Conservation (phyloP, 495 filamentous ascomycete species). For the Rhizodiscina lignyota region DNA sequence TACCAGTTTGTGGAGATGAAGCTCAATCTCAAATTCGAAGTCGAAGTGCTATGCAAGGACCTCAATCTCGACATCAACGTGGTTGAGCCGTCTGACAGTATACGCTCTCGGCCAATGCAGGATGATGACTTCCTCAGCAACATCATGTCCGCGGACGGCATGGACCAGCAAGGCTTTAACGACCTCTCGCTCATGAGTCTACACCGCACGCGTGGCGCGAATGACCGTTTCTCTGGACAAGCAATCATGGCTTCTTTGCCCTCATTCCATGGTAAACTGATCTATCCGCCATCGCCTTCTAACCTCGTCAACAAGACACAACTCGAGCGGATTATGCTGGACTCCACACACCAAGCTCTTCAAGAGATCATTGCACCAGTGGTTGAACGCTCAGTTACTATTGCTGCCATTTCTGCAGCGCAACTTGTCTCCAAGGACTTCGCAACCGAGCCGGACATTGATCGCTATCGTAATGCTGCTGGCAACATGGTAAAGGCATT, state of each 20-base stretch:
- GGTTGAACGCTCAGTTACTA: slow-evolving; percentile 91
- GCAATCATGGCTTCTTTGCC: slow-evolving; percentile 61
- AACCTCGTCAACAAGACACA: slow-evolving; percentile 29
- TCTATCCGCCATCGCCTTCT: slow-evolving; percentile 60
- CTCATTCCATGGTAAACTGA: slow-evolving; percentile 55
- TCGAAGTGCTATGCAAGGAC: slow-evolving; percentile 89
- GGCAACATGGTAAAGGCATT: slow-evolving; percentile 85
- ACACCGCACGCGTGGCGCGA: slow-evolving; percentile 42
- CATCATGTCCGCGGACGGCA: slow-evolving; percentile 43
- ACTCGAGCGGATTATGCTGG: slow-evolving; percentile 66
- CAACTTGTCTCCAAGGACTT: slow-evolving; percentile 95
- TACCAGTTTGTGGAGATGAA: slow-evolving; percentile 88
- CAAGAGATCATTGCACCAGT: slow-evolving; percentile 93
- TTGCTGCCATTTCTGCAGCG: slow-evolving; percentile 86
- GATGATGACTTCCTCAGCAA: slow-evolving; percentile 36
- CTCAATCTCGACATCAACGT: slow-evolving; percentile 74
- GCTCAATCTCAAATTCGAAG: slow-evolving; percentile 92
- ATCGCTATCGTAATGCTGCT: slow-evolving; percentile 64
- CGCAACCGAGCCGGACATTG: slow-evolving; percentile 78
- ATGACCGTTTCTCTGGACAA: slow-evolving; percentile 53
- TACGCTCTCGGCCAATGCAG: slow-evolving; percentile 48
- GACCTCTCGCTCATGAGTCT: slow-evolving; percentile 60
- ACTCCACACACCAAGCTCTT: slow-evolving; percentile 71
- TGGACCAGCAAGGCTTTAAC: slow-evolving; percentile 68
- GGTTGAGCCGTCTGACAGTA: slow-evolving; percentile 67